Base-by-base conservation (phyloP, 768 basidiomycete genomes). In the Favolaschia claudopus region DNA sequence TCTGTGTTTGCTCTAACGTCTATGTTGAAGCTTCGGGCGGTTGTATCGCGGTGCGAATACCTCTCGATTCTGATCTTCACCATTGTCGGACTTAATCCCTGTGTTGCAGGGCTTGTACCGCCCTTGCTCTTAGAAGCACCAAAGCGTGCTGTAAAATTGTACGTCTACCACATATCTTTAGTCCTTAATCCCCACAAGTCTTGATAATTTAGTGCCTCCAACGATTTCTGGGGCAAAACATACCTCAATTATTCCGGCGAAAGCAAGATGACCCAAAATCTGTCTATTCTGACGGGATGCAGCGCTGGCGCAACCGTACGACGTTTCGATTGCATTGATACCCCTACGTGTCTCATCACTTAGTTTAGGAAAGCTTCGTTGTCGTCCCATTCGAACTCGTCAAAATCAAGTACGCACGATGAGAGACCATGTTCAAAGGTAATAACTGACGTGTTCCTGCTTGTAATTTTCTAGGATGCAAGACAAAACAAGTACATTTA, bases 101-200 rank as follows among this genome's bases (percentile, higher is more conserved):
- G 52, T 33, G 40, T 43, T 19, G 49, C 32, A 92, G 90, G 96
- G 65, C 87, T 99, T 58, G 89, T 95, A n/a, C 95, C 97, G 10
- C 97, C 97, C 17, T 76, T 99, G 10, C 85, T 99, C 68, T 79
- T 99, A 40, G 97, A 99, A 76, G 97, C 97, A 15, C 97, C 97
- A 2, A 99, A 99, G 79, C 89, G 97, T 76, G 97, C 97, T 15
- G 92, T 95, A 44, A 99, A 99, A 84, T 93, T 92, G 91, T 91
- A 63, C 61, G 87, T 78, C 22, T 14, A 24, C 7, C 33, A 19
- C 15, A 15, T 20, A 28, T 22, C 20, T 47, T 34, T 27, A 28
- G 19, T 42, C 38, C 27, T 46, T 28, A 6, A 17, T 15, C 20
- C 44, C 32, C 31, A 27, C 37, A 20, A 51, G 22, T 46, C 32